Conservation (phyloP, 768 basidiomycete species). For the Suillus clintonianus region DNA sequence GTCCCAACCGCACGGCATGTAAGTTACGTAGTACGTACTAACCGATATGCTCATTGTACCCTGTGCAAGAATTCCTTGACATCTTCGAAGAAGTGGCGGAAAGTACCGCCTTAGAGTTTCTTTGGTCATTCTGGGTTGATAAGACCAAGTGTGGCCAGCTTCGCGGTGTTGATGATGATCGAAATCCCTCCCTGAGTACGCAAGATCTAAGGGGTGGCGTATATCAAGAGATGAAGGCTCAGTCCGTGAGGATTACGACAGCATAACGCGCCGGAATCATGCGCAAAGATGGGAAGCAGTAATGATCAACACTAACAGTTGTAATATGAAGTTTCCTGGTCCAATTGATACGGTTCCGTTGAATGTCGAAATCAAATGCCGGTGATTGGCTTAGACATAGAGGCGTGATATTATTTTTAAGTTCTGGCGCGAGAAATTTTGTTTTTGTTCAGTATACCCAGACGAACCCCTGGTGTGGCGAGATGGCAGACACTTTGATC, state of each 20-base stretch:
- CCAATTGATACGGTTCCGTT: neutral
- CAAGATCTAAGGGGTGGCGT: neutral
- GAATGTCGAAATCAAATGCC: neutral
- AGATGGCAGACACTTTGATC: neutral
- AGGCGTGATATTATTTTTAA: neutral
- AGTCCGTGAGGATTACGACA: neutral
- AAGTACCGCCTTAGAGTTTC: neutral
- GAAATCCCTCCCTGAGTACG: neutral
- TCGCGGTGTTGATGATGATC: neutral
- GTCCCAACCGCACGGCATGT: neutral
- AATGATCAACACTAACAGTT: too few species aligned
- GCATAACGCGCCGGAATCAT: too few species aligned
- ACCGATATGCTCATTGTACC: neutral
- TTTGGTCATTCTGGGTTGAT: neutral
- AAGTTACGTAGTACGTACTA: neutral
- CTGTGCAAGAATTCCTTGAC: neutral
- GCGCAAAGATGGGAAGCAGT: too few species aligned
- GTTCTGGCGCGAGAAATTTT: neutral
- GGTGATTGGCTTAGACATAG: neutral
- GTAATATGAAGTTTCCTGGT: neutral
- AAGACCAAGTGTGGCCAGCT: neutral
- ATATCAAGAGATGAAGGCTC: neutral
- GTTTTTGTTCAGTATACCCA: neutral
- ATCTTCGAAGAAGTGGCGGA: neutral
- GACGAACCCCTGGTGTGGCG: neutral